phyloP scores from a whole-genome alignment of 1,284 basidiomycete species.

The Cryptococcus sp. region DNA sequence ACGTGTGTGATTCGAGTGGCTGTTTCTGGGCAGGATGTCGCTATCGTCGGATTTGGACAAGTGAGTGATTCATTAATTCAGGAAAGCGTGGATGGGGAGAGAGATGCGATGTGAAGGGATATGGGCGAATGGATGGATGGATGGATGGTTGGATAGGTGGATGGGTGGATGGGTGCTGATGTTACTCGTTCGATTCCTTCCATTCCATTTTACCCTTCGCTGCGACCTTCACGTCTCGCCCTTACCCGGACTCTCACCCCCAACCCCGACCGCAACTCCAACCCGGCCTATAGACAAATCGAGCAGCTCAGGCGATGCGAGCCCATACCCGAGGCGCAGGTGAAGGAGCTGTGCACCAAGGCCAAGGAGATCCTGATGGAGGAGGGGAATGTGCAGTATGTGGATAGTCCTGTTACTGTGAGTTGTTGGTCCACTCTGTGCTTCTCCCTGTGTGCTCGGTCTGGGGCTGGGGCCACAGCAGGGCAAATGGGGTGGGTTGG shows the following conservation, averaged over 20 bases:
- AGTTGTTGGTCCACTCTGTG: slow-evolving; percentile 37
- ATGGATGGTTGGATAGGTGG: too few species aligned
- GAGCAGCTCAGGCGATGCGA: slow-evolving; percentile 86
- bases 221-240: background rate
- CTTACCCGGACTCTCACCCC: background rate
- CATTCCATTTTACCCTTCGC: background rate
- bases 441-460: background rate
- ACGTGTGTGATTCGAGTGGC: too few species aligned
- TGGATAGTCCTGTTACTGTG: slow-evolving; percentile 94
- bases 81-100: background rate
- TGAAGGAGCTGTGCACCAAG: slow-evolving; percentile 88
- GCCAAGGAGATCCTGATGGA: slow-evolving; percentile 95
- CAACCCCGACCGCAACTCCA: background rate
- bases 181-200: background rate
- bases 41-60: slow-evolving; percentile 21
- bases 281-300: slow-evolving; percentile 59
- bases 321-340: slow-evolving; percentile 86
- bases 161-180: too few species aligned
- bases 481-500: background rate
- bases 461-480: background rate
- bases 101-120: too few species aligned
- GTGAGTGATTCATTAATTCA: slow-evolving; percentile 2
- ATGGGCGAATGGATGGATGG: too few species aligned
- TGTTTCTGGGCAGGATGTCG: slow-evolving; percentile 6
- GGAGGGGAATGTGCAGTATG: slow-evolving; percentile 94